Evolutionary conservation across 768 basidiomycete species (phyloP).

Genomic region (Phlebiopsis gigantea): DNA sequence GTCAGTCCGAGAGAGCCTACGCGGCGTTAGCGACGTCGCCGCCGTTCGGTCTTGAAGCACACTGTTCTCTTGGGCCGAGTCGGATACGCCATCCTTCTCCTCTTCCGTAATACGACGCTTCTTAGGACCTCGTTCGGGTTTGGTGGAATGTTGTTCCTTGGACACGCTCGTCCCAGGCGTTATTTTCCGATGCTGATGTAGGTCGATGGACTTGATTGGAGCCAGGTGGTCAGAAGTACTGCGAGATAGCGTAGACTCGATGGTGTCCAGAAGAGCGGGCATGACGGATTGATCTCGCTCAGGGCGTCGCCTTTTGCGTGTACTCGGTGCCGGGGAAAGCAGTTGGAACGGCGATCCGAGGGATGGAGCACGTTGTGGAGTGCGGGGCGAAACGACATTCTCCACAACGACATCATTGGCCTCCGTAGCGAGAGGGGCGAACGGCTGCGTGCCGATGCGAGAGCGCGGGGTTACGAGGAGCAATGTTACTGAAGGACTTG

Average conservation of each 20-base stretch:
- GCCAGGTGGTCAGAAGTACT: background rate
- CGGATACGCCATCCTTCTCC: background rate
- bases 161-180: background rate
- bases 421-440: too few relatives aligned
- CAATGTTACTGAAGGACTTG: too few relatives aligned
- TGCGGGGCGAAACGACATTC: background rate
- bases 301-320: background rate
- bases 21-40: too few relatives aligned
- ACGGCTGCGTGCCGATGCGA: too few relatives aligned
- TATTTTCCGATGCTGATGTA: background rate
- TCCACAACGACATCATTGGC: background rate
- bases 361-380: background rate
- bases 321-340: background rate
- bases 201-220: background rate
- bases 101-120: background rate
- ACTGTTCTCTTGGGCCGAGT: background rate
- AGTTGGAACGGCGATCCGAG: conserved; percentile 1
- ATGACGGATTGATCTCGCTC: background rate
- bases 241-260: background rate
- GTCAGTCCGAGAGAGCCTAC: background rate
- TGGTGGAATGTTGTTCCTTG: background rate
- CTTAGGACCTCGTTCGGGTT: background rate
- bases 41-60: background rate
- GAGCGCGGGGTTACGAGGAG: too few relatives aligned
- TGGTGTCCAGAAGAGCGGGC: background rate